phyloP scores from a whole-genome alignment of 108 stramenopile species.

The Pseudonitzschia delicatissima region DNA sequence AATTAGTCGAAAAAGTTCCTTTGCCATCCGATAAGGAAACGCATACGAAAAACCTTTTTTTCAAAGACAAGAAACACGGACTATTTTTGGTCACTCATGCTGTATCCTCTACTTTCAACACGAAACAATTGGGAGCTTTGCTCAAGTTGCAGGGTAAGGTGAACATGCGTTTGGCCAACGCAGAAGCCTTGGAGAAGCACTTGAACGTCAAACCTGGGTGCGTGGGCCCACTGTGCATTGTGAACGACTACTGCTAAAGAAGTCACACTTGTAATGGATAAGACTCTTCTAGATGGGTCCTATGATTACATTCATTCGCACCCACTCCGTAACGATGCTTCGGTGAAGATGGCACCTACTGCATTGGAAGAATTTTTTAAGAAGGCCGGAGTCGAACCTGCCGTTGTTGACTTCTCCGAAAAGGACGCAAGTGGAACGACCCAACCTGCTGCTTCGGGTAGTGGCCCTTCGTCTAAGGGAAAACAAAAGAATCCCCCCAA shows the following conservation, averaged over 20 bases:
- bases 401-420: constrained; percentile 56
- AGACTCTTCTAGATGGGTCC: constrained; percentile 43
- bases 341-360: constrained; percentile 53
- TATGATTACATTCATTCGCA: constrained; percentile 74
- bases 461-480: constrained; percentile 29
- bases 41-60: constrained; percentile 90
- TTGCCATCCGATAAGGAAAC: constrained; percentile 54
- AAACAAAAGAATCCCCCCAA: constrained; percentile 15
- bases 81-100: constrained; percentile 67
- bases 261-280: constrained; percentile 83
- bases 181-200: constrained; percentile 50
- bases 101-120: constrained; percentile 58
- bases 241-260: constrained; percentile 41
- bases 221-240: constrained; percentile 83
- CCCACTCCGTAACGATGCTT: constrained; percentile 88
- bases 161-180: constrained; percentile 89
- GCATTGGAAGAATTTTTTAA: constrained; percentile 65
- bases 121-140: constrained; percentile 75
- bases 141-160: constrained; percentile 86
- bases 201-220: constrained; percentile 83
- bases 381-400: constrained; percentile 55
- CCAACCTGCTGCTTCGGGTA: constrained; percentile 37
- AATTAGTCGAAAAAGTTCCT: constrained; percentile 73
- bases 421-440: constrained; percentile 10
- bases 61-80: constrained; percentile 91